These are phyloP conservation scores for Fusarium domesticum DNA, from an alignment of 2,329 filamentous ascomycete species.

Conservation along the genomic window DNA sequence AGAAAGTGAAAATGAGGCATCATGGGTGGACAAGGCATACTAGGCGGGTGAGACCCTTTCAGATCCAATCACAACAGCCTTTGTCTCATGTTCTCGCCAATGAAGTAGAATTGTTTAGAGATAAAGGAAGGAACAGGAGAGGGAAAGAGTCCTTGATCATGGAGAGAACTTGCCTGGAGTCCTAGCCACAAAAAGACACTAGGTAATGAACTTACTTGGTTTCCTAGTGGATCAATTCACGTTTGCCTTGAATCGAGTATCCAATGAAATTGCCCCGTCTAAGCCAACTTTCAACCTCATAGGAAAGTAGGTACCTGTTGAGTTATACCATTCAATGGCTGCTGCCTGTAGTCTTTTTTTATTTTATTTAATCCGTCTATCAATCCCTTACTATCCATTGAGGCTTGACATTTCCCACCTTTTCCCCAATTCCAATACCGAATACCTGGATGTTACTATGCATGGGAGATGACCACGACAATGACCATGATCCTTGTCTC, in stretches of 20 bases:
- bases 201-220: no score
- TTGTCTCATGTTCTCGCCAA: neutral
- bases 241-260: neutral
- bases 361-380: no score
- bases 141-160: neutral
- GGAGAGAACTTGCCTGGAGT: neutral
- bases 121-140: neutral
- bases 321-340: neutral
- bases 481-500: neutral
- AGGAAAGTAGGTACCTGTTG: no score
- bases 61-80: neutral
- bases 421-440: no score
- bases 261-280: neutral
- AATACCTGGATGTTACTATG: no score
- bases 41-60: neutral
- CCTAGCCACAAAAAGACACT: neutral
- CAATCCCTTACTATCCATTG: no score
- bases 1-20: neutral
- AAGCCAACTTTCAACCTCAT: neutral
- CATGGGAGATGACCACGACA: no score
- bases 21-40: neutral
- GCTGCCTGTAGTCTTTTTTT: neutral
- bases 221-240: neutral
- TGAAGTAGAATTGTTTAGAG: neutral
- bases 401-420: no score